Percentiles rank a stretch among this genome's conserved stretches.
These are phyloP conservation scores for Elongisporangium undulatum DNA, from an alignment of 352 stramenopile genomes.

Conservation along the genomic window DNA sequence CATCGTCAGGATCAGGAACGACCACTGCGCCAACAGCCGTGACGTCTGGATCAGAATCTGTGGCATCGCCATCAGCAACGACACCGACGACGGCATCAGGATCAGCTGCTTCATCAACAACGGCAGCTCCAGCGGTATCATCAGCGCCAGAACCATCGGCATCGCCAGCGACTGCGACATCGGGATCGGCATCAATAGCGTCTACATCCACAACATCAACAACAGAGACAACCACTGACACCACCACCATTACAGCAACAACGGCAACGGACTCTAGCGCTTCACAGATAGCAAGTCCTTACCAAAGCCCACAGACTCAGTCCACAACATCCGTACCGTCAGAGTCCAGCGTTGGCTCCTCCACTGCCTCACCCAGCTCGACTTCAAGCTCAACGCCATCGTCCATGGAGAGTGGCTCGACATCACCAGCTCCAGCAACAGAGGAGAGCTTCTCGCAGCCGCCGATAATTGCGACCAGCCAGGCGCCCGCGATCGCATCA, in stretches of 20 bases:
- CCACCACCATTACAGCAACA: not conserved
- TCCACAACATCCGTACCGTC: not conserved
- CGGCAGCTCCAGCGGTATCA: not conserved
- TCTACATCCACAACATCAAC: not conserved
- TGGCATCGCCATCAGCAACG: not conserved
- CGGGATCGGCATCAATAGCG: conserved; percentile 2
- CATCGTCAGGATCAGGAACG: not conserved
- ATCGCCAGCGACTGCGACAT: not conserved
- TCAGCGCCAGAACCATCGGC: not conserved
- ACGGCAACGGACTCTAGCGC: not conserved
- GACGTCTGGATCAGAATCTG: not conserved
- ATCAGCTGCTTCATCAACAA: not conserved
- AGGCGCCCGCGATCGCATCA: not conserved
- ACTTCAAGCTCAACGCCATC: not conserved
- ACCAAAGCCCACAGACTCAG: not conserved
- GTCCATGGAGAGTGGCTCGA: not conserved
- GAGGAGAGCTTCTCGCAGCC: not conserved
- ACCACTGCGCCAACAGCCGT: not conserved
- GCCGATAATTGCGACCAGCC: not conserved
- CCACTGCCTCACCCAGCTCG: not conserved
- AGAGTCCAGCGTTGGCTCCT: not conserved
- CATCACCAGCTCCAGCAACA: not conserved
- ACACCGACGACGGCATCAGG: not conserved
- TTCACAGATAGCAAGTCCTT: not conserved
- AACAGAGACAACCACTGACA: not conserved